phyloP scores from a whole-genome alignment of 2,329 filamentous ascomycete species.

The Trichoderma sp. region DNA sequence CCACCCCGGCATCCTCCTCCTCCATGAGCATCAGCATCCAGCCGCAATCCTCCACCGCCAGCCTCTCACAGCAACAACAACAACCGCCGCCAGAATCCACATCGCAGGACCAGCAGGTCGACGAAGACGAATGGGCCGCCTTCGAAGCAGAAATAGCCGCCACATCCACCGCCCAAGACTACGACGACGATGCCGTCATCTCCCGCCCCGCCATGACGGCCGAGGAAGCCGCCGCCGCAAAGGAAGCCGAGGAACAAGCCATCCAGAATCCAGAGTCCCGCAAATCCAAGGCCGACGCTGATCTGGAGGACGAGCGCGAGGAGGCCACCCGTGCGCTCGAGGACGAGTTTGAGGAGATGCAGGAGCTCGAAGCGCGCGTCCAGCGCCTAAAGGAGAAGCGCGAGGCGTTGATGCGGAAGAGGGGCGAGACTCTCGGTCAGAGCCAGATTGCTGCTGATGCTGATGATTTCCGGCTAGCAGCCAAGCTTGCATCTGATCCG shows the following conservation, averaged over 20 bases:
- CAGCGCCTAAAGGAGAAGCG: constrained; percentile 65
- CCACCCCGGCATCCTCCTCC: constrained; percentile 13
- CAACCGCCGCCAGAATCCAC: constrained; percentile 7
- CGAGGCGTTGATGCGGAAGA: constrained; percentile 55
- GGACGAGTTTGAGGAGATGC: constrained; percentile 80
- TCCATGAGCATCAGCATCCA: constrained; percentile 7
- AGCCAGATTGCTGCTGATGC: constrained; percentile 25
- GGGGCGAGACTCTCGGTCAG: constrained; percentile 30
- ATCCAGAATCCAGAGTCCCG: constrained; percentile 36
- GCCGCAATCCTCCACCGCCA: neutral
- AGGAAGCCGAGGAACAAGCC: constrained; percentile 39
- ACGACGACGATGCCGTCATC: constrained; percentile 55
- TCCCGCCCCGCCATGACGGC: constrained; percentile 65
- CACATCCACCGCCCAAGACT: constrained; percentile 35
- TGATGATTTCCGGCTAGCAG: constrained; percentile 1
- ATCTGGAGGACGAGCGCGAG: constrained; percentile 66
- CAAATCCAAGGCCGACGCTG: constrained; percentile 53
- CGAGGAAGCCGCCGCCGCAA: constrained; percentile 56
- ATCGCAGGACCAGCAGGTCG: constrained; percentile 33
- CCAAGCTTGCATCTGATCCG: neutral
- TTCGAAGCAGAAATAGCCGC: constrained; percentile 78
- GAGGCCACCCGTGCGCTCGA: constrained; percentile 71
- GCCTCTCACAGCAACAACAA: constrained; percentile 20
- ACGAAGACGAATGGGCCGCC: constrained; percentile 81
- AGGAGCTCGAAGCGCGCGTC: constrained; percentile 70